These are phyloP conservation scores for Mortierella sp. DNA, from an alignment of 371 early-diverging fungal species.

Conservation along the genomic window DNA sequence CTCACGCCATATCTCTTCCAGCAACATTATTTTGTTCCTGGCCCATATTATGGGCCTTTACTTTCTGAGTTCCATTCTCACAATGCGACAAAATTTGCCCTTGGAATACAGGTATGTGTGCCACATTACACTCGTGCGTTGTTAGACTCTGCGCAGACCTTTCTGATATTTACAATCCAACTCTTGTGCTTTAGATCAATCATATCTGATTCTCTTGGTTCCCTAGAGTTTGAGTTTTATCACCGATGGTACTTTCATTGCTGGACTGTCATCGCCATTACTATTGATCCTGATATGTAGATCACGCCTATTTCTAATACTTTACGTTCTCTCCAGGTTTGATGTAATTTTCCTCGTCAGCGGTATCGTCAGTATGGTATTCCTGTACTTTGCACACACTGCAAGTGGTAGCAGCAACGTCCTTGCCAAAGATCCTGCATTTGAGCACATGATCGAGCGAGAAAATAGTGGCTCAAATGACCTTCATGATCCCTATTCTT, in stretches of 20 bases:
- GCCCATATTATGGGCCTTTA: conserved; percentile 95
- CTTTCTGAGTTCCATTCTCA: conserved; percentile 87
- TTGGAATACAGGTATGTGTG: conserved; percentile 74
- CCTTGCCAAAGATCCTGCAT: conserved; percentile 48
- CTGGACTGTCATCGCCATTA: not conserved
- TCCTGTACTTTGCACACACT: conserved; percentile 79
- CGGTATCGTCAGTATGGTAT: conserved; percentile 71
- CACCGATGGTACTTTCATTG: conserved; percentile 76
- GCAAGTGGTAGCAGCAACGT: conserved; percentile 65
- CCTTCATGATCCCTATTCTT: conserved; percentile 4
- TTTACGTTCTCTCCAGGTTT: conserved; percentile 59
- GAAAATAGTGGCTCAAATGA: not conserved
- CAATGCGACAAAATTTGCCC: conserved; percentile 92
- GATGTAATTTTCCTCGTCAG: conserved; percentile 92
- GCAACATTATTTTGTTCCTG: conserved; percentile 80
- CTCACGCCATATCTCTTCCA: conserved; percentile 74
- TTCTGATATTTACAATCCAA: not conserved
- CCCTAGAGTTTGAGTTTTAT: conserved; percentile 90
- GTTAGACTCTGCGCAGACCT: not conserved
- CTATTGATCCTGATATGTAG: not conserved
- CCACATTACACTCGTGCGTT: not conserved
- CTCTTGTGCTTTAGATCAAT: conserved; percentile 65
- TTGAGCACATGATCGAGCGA: conserved; percentile 47
- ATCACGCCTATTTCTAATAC: not conserved
- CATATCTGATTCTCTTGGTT: conserved; percentile 81